Evolutionary conservation across 2,329 filamentous ascomycete species (phyloP), one percentile per base, ranked within the genome.

Genomic region (Penicillium glabrum): DNA sequence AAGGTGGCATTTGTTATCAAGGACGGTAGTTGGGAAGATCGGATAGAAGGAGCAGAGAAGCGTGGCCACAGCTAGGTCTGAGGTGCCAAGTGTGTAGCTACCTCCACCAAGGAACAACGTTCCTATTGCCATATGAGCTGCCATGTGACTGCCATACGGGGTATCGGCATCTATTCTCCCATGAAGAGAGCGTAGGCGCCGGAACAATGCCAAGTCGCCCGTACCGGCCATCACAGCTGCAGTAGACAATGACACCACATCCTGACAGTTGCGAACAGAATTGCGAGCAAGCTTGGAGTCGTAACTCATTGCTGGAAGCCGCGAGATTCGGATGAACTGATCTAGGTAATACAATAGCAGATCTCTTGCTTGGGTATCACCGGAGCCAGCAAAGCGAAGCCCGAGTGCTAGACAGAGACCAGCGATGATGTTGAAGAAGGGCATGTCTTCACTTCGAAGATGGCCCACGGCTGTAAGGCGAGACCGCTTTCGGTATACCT

Each of bases 201-300:
- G 88, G 66, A 98, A 89, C 1, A 96, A 87, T 2, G 85, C 78
- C 21, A 99, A 79, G 69, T 99, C 96, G 39, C 96, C 95, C 0
- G 92, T 96, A 27, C 95, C 95, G 6, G 96, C 92, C 93, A 98
- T 98, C 51, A 98, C 91, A 2, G 89, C 91, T 0, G 95, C 88
- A 23, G 86, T 86, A 6, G 92, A 89, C 6, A 99, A 79, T 1
- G 91, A 91, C 11, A 97, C 77, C 2, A 96, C 81, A 69, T 98
- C 93, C 67, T 97, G 91, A 68, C 95, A 98, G 79, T 96, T 96
- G 37, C 91, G 85, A 2, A 93, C 88, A 8, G 93, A 93, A 52
- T 89, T 89, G 33, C 91, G 84, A 2, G 93, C 86, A 16, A 97
- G 82, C 67, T 90, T 91, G 44, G 89, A 87, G 69, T 99, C 96